phyloP scores from a whole-genome alignment of 1,139 yeast genomes.

The Pichia sp. region DNA sequence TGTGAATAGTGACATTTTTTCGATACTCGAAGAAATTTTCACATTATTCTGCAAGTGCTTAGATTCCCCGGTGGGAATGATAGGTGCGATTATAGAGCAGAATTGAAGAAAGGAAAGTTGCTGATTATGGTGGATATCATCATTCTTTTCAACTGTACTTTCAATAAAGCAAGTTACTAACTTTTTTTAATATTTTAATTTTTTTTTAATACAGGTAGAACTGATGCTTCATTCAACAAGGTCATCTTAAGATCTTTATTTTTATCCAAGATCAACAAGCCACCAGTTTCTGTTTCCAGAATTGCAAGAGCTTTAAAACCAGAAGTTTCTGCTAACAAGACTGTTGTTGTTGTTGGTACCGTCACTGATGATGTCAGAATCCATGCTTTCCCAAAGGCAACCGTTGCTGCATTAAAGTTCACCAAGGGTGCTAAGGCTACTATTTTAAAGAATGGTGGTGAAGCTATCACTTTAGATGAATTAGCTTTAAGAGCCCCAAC shows the following conservation, averaged over 20 bases:
- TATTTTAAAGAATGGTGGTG: conserved; percentile 98
- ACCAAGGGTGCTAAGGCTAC: conserved; percentile 99
- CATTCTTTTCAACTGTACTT: conserved; percentile 1
- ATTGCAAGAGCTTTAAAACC: conserved; percentile 70
- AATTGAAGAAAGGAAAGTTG: conserved; percentile 19
- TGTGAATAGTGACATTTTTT: not conserved
- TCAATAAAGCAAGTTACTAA: conserved; percentile 20
- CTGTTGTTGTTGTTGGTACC: conserved; percentile 98
- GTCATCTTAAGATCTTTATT: conserved; percentile 89
- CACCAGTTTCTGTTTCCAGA: conserved; percentile 96
- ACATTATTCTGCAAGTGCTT: conserved; percentile 29
- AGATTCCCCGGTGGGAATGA: not conserved
- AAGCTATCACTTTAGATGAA: conserved; percentile 98
- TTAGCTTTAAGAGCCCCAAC: conserved; percentile 99
- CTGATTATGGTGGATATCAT: no score
- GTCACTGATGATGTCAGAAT: conserved; percentile 97
- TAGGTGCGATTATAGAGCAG: conserved; percentile 33
- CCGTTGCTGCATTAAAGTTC: conserved; percentile 98
- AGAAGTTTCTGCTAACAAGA: conserved; percentile 84
- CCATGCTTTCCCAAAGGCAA: conserved; percentile 89
- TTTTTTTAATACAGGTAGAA: conserved; percentile 62
- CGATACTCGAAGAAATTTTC: not conserved
- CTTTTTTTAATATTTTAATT: conserved; percentile 10
- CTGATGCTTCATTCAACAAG: conserved; percentile 98
- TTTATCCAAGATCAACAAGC: conserved; percentile 98